These are phyloP conservation scores for Hordeum pubiflorum DNA, from an alignment of 202 grass and related monocot genomes.

Conservation along the genomic window DNA sequence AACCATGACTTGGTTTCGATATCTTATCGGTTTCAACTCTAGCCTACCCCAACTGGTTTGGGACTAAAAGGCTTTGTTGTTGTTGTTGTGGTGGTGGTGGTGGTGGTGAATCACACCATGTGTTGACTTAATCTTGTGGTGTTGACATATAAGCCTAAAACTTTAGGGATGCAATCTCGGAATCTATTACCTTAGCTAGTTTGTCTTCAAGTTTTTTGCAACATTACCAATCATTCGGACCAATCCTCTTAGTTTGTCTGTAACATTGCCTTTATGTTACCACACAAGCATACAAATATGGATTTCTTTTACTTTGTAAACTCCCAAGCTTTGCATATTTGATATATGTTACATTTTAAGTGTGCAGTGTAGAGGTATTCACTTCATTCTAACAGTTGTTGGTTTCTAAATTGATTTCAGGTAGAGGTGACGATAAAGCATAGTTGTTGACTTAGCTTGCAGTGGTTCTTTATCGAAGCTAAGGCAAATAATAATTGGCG, in stretches of 20 bases:
- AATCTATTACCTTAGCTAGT: not conserved
- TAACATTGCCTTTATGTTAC: not conserved
- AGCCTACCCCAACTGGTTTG: too few relatives aligned
- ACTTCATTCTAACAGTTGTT: conserved; percentile 21
- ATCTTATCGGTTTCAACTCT: too few relatives aligned
- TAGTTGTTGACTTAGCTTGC: conserved; percentile 46
- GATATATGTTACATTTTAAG: not conserved
- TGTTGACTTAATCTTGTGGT: not conserved
- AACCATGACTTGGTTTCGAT: too few relatives aligned
- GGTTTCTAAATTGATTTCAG: conserved; percentile 37
- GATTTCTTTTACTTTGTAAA: conserved; percentile 17
- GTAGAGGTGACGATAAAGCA: conserved; percentile 47
- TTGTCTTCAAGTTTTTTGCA: not conserved
- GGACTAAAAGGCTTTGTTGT: too few relatives aligned
- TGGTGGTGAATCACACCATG: not conserved
- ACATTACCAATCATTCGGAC: not conserved
- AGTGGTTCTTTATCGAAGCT: conserved; percentile 36
- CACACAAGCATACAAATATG: not conserved
- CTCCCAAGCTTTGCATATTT: not conserved
- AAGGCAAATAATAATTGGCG: conserved; percentile 35
- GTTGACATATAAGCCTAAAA: not conserved
- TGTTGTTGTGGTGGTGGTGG: too few relatives aligned
- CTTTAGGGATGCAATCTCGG: not conserved
- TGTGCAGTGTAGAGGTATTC: not conserved
- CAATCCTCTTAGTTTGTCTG: conserved; percentile 12